These are phyloP conservation scores for Avena insularis DNA, from an alignment of 176 grass and related monocot species.

Conservation along the genomic window DNA sequence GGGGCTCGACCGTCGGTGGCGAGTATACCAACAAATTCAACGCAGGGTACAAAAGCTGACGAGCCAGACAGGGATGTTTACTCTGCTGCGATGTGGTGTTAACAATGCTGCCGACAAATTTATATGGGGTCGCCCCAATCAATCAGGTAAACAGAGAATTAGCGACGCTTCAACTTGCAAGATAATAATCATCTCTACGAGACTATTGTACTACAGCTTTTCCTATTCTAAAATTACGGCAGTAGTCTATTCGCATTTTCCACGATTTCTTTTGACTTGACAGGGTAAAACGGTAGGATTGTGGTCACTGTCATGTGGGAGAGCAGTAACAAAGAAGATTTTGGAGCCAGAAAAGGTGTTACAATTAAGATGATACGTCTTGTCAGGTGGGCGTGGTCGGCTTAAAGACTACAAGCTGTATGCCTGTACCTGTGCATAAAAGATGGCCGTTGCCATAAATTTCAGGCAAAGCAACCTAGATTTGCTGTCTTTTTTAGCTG, in stretches of 20 bases:
- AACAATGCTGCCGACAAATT: slow-evolving; percentile 5
- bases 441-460: slow-evolving; percentile 31
- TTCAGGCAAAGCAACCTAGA: slow-evolving; percentile 45
- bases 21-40: background rate
- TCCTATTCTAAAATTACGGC: background rate
- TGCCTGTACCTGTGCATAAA: background rate
- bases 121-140: background rate
- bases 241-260: background rate
- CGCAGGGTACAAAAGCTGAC: slow-evolving; percentile 12
- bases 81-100: slow-evolving; percentile 2
- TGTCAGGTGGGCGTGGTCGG: background rate
- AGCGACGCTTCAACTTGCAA: slow-evolving; percentile 20
- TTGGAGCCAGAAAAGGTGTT: background rate
- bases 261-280: background rate
- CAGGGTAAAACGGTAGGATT: background rate
- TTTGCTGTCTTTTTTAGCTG: background rate
- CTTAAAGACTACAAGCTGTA: background rate
- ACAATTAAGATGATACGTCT: background rate
- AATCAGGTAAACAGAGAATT: background rate
- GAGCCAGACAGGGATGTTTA: slow-evolving; percentile 24
- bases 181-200: background rate
- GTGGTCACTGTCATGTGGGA: background rate
- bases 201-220: background rate
- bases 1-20: slow-evolving; percentile 19
- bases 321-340: background rate